Conservation (phyloP, 2,329 filamentous ascomycete genomes). For the Fusarium sarcochroum region DNA sequence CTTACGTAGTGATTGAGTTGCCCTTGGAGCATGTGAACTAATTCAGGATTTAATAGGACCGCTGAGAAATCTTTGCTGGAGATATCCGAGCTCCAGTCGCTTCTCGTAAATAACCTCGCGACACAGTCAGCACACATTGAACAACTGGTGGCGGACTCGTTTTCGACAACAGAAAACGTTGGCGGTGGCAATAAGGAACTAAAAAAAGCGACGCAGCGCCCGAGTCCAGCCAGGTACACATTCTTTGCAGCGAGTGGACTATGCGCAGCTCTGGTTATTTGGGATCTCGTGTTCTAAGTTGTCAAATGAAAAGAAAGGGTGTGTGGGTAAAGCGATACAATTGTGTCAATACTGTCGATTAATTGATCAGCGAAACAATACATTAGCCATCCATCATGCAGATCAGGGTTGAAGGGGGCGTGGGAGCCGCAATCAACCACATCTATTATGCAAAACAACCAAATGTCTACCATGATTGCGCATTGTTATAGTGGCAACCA, state of each 20-base stretch:
- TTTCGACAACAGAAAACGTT: slow-evolving; percentile 86
- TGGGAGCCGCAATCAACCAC: slow-evolving; percentile 10
- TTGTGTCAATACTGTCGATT: neutral
- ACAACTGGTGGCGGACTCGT: slow-evolving; percentile 87
- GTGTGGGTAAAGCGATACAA: slow-evolving; percentile 9
- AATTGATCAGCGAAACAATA: neutral
- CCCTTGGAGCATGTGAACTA: slow-evolving; percentile 28
- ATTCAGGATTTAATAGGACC: slow-evolving; percentile 66
- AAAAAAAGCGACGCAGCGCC: slow-evolving; percentile 81
- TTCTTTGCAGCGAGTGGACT: slow-evolving; percentile 85
- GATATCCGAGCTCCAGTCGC: slow-evolving; percentile 91
- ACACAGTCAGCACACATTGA: slow-evolving; percentile 91
- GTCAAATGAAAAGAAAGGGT: neutral
- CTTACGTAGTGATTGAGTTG: slow-evolving; percentile 8
- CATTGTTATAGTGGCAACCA: slow-evolving; percentile 11
- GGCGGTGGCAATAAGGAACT: slow-evolving; percentile 91
- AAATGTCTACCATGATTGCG: slow-evolving; percentile 17
- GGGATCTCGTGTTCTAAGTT: slow-evolving; percentile 76
- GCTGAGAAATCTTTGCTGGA: slow-evolving; percentile 93
- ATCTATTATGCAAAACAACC: neutral
- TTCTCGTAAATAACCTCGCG: slow-evolving; percentile 87
- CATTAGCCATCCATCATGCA: neutral
- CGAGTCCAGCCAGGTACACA: slow-evolving; percentile 81
- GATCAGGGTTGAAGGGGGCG: slow-evolving; percentile 1
- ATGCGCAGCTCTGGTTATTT: slow-evolving; percentile 80